phyloP scores from a whole-genome alignment of 2,329 filamentous ascomycete species.

The Epichloe sibirici region DNA sequence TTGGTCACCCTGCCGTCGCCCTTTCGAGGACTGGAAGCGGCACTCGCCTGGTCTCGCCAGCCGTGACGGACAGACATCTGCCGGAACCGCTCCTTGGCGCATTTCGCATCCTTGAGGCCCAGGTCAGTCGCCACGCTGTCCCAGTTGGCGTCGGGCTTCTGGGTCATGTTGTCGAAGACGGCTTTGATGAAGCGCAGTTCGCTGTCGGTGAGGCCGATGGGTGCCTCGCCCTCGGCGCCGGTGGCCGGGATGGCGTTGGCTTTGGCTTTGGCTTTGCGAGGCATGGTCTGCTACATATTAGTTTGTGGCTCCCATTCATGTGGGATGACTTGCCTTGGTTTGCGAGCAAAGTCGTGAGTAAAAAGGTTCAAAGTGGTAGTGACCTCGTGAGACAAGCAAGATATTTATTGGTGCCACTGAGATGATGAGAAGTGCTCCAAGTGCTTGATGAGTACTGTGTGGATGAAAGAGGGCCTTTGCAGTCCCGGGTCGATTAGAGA shows the following conservation, averaged over 20 bases:
- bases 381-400: no score
- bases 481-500: no score
- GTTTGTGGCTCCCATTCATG: background rate
- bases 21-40: conserved; percentile 18
- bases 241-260: background rate
- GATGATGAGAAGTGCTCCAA: no score
- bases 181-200: conserved; percentile 29
- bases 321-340: no score
- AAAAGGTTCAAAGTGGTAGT: no score
- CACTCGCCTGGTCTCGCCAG: conserved; percentile 20
- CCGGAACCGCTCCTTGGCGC: conserved; percentile 29
- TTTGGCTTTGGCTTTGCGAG: conserved; percentile 5
- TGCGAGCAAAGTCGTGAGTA: no score
- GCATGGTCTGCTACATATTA: background rate
- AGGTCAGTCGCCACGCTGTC: conserved; percentile 23
- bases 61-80: conserved; percentile 27
- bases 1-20: conserved; percentile 19
- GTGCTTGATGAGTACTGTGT: no score
- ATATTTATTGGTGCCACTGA: no score
- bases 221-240: conserved; percentile 9
- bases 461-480: no score
- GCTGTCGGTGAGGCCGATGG: conserved; percentile 18
- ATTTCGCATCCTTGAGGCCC: conserved; percentile 28
- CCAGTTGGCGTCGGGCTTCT: conserved; percentile 30
- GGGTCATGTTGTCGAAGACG: conserved; percentile 29